A percentile compares a stretch with the other conserved stretches of the same genome.
These are phyloP conservation scores for Lycium barbarum DNA, from an alignment of 257 asterid genomes.

Conservation along the genomic window DNA sequence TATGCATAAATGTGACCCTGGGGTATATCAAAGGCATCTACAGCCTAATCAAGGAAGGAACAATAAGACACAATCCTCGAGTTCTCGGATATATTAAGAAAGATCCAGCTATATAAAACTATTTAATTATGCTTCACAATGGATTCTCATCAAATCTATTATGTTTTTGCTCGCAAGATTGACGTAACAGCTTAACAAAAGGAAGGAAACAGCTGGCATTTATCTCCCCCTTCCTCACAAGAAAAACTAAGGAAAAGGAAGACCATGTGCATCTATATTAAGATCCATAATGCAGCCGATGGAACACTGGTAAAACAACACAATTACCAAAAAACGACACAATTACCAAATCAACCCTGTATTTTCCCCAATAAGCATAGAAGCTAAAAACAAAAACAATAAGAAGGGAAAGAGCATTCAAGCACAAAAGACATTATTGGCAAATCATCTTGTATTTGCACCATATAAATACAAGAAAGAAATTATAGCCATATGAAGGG, in stretches of 20 bases:
- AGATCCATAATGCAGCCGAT: background rate
- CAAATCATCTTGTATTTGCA: constrained; percentile 5
- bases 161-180: background rate
- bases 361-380: background rate
- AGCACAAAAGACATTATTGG: background rate
- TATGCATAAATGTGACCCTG: background rate
- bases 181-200: background rate
- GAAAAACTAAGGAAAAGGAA: background rate
- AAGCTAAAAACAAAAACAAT: background rate
- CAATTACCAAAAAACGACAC: background rate
- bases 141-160: background rate
- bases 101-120: background rate
- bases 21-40: background rate
- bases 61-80: background rate
- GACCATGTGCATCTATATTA: background rate
- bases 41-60: background rate
- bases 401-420: background rate
- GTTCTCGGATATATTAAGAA: background rate
- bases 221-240: background rate
- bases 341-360: background rate
- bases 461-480: background rate
- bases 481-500: constrained; percentile 16
- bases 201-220: background rate
- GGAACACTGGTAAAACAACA: background rate
- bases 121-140: background rate